Conservation (phyloP, 176 grass and related monocot genomes). For the Bonia amplexicaulis region DNA sequence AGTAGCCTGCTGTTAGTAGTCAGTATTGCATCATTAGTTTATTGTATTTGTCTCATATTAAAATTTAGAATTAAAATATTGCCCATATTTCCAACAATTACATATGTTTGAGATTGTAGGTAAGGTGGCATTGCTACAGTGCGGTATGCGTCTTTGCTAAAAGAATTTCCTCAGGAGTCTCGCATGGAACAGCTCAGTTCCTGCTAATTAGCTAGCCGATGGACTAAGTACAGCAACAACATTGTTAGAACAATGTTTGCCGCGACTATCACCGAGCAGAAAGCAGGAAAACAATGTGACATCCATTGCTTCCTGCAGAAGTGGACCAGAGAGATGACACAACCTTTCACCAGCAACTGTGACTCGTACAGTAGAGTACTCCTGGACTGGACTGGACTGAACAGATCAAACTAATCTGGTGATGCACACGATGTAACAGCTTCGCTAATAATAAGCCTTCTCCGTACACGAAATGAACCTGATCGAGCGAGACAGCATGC, state of each 20-base stretch:
- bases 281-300: neutral
- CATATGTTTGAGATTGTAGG: too few relatives aligned
- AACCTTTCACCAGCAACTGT: neutral
- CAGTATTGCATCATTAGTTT: too few relatives aligned
- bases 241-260: neutral
- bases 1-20: too few relatives aligned
- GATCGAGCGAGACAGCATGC: neutral
- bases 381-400: neutral
- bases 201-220: neutral
- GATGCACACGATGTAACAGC: neutral
- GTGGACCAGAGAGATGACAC: neutral
- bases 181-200: neutral
- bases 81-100: too few relatives aligned
- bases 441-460: neutral
- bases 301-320: neutral
- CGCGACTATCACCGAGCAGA: neutral
- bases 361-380: neutral
- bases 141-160: neutral
- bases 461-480: neutral
- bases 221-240: neutral
- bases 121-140: too few relatives aligned
- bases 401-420: neutral
- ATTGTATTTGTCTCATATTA: too few relatives aligned
- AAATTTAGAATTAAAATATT: too few relatives aligned
- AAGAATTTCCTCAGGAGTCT: neutral